A percentile compares a stretch with the other conserved stretches of the same genome.
Conservation (phyloP, 1,284 basidiomycete species). For the Neotropicomus parvogracilis region DNA sequence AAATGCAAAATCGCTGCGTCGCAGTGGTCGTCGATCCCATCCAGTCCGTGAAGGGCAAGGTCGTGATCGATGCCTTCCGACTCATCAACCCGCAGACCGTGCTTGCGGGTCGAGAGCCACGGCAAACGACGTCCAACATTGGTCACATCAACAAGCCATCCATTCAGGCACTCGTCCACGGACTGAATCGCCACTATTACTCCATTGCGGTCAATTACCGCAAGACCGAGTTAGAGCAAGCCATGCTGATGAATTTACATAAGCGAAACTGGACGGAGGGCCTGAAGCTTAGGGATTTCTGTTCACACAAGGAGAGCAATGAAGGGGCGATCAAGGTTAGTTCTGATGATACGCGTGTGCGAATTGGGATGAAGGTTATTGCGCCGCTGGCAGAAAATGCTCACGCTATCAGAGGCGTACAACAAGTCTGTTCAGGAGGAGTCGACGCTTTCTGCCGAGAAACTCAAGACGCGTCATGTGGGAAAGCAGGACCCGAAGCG, state of each 20-base stretch:
- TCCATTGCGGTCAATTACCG: slow-evolving; percentile 95
- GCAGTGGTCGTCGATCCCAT: slow-evolving; percentile 99
- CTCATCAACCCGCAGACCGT: slow-evolving; percentile 88
- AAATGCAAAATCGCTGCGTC: slow-evolving; percentile 90
- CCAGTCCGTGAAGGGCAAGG: slow-evolving; percentile 97
- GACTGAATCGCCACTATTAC: slow-evolving; percentile 95
- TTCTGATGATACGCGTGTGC: slow-evolving; percentile 7
- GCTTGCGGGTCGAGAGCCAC: slow-evolving; percentile 87
- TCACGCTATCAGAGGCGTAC: slow-evolving; percentile 85
- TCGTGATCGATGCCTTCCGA: slow-evolving; percentile 99
- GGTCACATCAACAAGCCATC: slow-evolving; percentile 98
- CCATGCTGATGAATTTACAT: slow-evolving; percentile 98
- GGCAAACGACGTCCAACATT: slow-evolving; percentile 98
- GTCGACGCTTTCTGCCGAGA: slow-evolving; percentile 83
- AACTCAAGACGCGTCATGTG: slow-evolving; percentile 93
- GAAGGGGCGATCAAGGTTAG: slow-evolving; percentile 89
- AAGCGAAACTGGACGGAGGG: slow-evolving; percentile 98
- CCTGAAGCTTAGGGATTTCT: slow-evolving; percentile 85
- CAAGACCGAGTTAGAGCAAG: slow-evolving; percentile 94
- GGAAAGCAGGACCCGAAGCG: slow-evolving; percentile 98
- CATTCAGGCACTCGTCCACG: slow-evolving; percentile 95
- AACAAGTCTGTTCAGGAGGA: slow-evolving; percentile 97
- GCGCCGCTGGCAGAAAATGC: slow-evolving; percentile 69
- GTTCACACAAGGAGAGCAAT: slow-evolving; percentile 79
- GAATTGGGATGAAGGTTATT: slow-evolving; percentile 14